Base-by-base conservation (phyloP, 768 basidiomycete genomes). In the Leccinum uliginosum region DNA sequence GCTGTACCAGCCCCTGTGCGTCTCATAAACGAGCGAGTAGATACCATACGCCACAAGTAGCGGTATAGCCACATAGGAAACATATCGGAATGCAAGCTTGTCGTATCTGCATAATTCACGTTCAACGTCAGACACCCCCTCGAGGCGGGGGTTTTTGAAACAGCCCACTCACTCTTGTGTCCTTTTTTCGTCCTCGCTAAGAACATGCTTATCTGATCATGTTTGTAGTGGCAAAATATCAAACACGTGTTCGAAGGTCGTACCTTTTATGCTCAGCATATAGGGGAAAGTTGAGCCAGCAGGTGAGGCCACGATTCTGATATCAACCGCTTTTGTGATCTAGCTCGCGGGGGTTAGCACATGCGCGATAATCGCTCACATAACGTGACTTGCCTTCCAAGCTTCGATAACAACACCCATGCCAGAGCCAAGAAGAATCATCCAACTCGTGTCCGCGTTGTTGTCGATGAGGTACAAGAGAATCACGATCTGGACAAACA, bases 121-220 rank as follows among this genome's bases (percentile, higher is more conserved):
- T 53, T 62, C 56, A 61, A 43, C 35, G 19, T 38, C 43, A 53
- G 34, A 54, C n/a, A 50, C 10, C 60, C 67, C 57, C 71, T 81
- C 71, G 17, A 38, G 17, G 80, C 35, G 7, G 7, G 4, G 27
- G 38, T 34, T 56, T 23, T n/a, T n/a, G n/a, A n/a, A n/a, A n/a
- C 24, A 34, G n/a, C 21, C 12, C 19, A 73, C 84, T 69, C 76
- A 97, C 86, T 98, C 93, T 71, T 98, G 94, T 10, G 96, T 98
- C 74, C 89, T 95, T 79, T 90, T 94, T 76, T 99, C 97, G 67
- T 98, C 95, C 66, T 97, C 95, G 61, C 80, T 90, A n/a, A 98
- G 80, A 51, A 94, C 87, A 67, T 98, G 94, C 72, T 98, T 98
- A 77, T 98, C 97, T 79, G 56, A 51, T 57, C 38, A 45, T 55